These are phyloP conservation scores for Chaetomium globosum DNA, from an alignment of 2,329 filamentous ascomycete species.

Conservation along the genomic window DNA sequence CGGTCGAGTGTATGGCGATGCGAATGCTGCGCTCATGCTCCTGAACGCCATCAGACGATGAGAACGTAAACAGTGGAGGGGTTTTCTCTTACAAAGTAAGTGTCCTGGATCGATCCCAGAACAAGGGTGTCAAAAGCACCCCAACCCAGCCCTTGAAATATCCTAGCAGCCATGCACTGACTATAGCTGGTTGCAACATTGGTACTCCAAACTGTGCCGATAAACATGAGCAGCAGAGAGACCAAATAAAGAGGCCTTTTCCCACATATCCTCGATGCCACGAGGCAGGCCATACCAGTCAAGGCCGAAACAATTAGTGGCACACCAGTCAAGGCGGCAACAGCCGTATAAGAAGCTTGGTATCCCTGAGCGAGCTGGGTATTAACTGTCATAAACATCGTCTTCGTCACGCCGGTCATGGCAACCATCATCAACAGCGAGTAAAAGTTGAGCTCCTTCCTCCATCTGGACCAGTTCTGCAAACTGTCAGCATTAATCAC, in stretches of 20 bases:
- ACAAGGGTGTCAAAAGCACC: constrained; percentile 60
- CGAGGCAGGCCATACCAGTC: constrained; percentile 48
- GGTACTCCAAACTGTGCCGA: constrained; percentile 56
- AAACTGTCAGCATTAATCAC: constrained; percentile 17
- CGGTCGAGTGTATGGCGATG: constrained; percentile 50
- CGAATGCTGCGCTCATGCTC: constrained; percentile 56
- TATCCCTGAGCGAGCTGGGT: constrained; percentile 49
- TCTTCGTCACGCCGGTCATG: constrained; percentile 57
- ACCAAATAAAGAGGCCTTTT: constrained; percentile 58
- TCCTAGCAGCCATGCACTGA: constrained; percentile 54
- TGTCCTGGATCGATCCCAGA: constrained; percentile 57
- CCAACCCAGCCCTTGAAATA: constrained; percentile 62
- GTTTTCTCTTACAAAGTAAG: constrained; percentile 54
- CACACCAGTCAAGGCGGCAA: constrained; percentile 55
- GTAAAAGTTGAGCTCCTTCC: constrained; percentile 54
- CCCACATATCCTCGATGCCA: constrained; percentile 52
- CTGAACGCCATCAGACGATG: constrained; percentile 43
- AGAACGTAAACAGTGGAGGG: neutral
- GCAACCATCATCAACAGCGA: constrained; percentile 53
- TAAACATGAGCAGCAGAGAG: constrained; percentile 51
- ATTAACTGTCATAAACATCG: constrained; percentile 54
- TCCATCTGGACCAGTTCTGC: constrained; percentile 60
- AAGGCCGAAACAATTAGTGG: constrained; percentile 55
- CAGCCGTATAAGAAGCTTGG: constrained; percentile 51
- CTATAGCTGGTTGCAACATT: constrained; percentile 46